Evolutionary conservation across 768 basidiomycete genomes (phyloP), one percentile per base, ranked within the genome.

Genomic region (Russula virescens): DNA sequence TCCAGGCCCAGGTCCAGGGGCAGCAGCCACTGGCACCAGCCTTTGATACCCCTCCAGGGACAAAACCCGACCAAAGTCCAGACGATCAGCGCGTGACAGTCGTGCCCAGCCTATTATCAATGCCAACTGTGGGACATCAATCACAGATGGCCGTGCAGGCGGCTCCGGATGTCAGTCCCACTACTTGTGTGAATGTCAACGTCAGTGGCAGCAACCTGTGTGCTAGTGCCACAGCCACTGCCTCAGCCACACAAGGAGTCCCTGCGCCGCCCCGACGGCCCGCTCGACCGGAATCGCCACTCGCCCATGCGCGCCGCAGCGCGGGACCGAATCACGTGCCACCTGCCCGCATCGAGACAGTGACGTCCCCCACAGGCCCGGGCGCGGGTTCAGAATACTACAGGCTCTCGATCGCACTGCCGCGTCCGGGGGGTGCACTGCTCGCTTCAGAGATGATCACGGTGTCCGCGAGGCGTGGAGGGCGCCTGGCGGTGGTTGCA

Each of bases 381-480:
- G 11, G 2, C 31, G 8, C 31, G 31, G 31, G 8, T 31, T 31
- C 31, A 31, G 31, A 31, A 8, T 8, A 8, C 0, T 57, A 63
- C 19, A 42, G n/a, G 47, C 28, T 59, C 28, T 59, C 62, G 6
- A 62, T 64, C 43, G 43, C 25, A 16, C 35, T 64, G 18, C 63
- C 63, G 48, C 58, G 60, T 18, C 63, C 63, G 23, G 63, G 61
- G 3, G 63, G 63, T 34, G 34, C 34, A 10, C 49, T 35, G 16
- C 45, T 64, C 2, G 42, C 63, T 10, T 62, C 60, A 4, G 63
- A 64, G 34, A 64, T 64, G 63, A 25, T 64, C 28, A 63, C 63
- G 3, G 14, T 64, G n/a, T 55, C 63, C 21, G 63, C 25, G 28
- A 28, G 60, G 10, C 59, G 60, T 2, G 63, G 63, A 19, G 60